Evolutionary conservation across 805 yeast genomes (phyloP).

Genomic region (Komagataella ulmi): DNA sequence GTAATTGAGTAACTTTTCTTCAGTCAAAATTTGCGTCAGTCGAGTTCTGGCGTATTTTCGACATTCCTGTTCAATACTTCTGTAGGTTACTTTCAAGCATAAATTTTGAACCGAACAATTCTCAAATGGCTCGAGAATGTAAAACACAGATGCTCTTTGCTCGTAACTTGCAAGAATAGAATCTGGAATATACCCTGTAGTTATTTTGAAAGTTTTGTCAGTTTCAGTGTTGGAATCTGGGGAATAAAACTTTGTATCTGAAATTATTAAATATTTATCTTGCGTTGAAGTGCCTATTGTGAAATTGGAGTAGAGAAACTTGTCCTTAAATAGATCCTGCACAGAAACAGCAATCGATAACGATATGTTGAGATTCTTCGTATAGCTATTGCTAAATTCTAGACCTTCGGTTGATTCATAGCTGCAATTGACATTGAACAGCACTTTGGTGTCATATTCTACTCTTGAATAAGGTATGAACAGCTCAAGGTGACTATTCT

Average conservation of each 20-base stretch:
- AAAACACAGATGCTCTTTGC: conserved; percentile 57
- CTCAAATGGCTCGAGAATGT: conserved; percentile 25
- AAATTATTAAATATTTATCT: conserved; percentile 26
- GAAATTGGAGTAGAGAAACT: conserved; percentile 50
- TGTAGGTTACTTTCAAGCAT: conserved; percentile 28
- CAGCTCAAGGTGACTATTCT: neutral
- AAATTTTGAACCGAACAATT: conserved; percentile 9
- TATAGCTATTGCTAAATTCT: conserved; percentile 9
- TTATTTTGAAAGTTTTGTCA: conserved; percentile 9
- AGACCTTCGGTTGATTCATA: conserved; percentile 1
- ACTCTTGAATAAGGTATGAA: neutral
- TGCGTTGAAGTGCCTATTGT: conserved; percentile 47
- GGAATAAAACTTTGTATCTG: neutral
- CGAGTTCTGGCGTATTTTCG: conserved; percentile 10
- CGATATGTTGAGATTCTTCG: conserved; percentile 30
- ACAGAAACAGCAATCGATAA: conserved; percentile 63
- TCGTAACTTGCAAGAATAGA: conserved; percentile 45
- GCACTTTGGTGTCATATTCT: neutral
- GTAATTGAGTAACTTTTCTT: conserved; percentile 9
- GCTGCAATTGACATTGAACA: neutral
- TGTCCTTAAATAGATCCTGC: conserved; percentile 58
- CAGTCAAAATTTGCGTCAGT: conserved; percentile 7
- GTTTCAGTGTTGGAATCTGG: conserved; percentile 15
- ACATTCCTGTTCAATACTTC: conserved; percentile 34
- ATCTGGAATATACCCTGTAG: conserved; percentile 19